These are phyloP conservation scores for Neohortaea acidophila DNA, from an alignment of 495 filamentous ascomycete genomes.

Conservation along the genomic window DNA sequence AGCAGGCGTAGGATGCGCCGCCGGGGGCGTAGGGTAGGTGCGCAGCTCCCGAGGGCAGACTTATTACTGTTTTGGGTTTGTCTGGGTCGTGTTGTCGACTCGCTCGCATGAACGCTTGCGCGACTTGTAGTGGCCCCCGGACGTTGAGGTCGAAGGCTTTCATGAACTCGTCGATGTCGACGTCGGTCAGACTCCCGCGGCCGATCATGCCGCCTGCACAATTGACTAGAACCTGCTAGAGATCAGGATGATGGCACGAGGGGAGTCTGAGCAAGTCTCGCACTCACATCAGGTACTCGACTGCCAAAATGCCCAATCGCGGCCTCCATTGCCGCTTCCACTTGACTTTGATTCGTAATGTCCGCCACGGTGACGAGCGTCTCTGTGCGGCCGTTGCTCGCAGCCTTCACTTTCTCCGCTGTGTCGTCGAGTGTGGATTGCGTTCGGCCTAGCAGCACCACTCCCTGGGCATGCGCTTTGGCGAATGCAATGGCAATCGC, in stretches of 20 bases:
- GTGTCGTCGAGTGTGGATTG: constrained; percentile 24
- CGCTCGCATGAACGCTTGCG: constrained; percentile 29
- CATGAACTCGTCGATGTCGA: constrained; percentile 25
- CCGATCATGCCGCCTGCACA: constrained; percentile 25
- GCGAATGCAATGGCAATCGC: constrained; percentile 32
- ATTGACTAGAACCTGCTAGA: constrained; percentile 23
- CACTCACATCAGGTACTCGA: constrained; percentile 3
- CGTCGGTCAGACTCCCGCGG: constrained; percentile 19
- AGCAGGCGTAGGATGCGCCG: constrained; percentile 27
- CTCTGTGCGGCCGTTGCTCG: constrained; percentile 9
- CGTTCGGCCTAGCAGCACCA: constrained; percentile 21
- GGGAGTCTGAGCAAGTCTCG: no score
- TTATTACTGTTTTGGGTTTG: constrained; percentile 26
- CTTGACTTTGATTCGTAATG: constrained; percentile 28
- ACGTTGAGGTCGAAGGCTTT: constrained; percentile 27
- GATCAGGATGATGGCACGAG: no score
- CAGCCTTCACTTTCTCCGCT: constrained; percentile 19
- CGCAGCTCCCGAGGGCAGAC: constrained; percentile 26
- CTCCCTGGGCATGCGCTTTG: constrained; percentile 26
- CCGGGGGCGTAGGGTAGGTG: constrained; percentile 26
- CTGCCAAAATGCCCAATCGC: constrained; percentile 1
- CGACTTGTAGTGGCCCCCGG: constrained; percentile 25
- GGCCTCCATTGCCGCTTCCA: constrained; percentile 27
- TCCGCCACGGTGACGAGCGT: constrained; percentile 26
- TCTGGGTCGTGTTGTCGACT: constrained; percentile 21